Base-by-base conservation (phyloP, 345 rosid species). In the Angophora floribunda region DNA sequence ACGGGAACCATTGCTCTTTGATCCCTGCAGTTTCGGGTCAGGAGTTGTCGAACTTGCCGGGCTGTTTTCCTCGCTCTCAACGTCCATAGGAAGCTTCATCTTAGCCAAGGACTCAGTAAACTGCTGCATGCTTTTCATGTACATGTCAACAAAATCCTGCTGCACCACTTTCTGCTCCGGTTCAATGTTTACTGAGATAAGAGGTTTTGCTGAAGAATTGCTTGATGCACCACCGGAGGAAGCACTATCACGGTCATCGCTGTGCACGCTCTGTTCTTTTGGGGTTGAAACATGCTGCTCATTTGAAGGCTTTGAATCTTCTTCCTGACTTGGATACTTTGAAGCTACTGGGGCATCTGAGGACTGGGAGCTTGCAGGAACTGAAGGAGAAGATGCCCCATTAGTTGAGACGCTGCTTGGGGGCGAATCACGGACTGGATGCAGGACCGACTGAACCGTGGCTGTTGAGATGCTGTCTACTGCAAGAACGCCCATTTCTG, bases 41-140 rank as follows among this genome's bases (percentile, higher is more conserved):
- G 99, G 91, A 93, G 94, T 97, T 41, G 94, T 96, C 41, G 99
- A 95, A 88, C 93, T 95, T 87, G 95, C 99, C 7, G 99, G 95
- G 89, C 95, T 95, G 87, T 95, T 55, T 59, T 97, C 91, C 88
- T 94, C 96, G 12, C 87, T 94, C 59, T 97, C 99, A 50, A 94
- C 88, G 95, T 97, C 99, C 90, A 97, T 85, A 63, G 99, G 99
- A 85, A 98, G 99, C 93, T 97, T 98, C 99, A 98, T 98, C 94
- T 97, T 97, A 52, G 99, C 99, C 92, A 98, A 91, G 75, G 99
- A 98, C 92, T 98, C 99, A 1, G 99, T 98, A 91, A 98, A 98
- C 89, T 98, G 99, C 91, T 97, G 99, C 99, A 98, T 98, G 90
- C 99, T 97, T 92, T 98, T 98, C 99, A 96, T 95, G 91, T 98